These are phyloP conservation scores for Lactarius pseudohatsudake DNA, from an alignment of 768 basidiomycete species.

Conservation along the genomic window DNA sequence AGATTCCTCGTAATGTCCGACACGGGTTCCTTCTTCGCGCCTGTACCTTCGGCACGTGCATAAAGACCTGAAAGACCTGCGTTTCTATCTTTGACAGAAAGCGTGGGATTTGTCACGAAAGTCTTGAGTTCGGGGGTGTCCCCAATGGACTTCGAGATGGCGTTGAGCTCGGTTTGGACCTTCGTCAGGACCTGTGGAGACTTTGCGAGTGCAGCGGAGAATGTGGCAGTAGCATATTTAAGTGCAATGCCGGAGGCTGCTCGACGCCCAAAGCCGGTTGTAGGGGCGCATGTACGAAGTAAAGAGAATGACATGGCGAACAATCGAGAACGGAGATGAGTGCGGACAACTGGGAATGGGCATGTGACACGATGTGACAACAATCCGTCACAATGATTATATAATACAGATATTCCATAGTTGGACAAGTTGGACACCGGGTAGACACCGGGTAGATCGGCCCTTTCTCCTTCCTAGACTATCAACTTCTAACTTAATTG, in stretches of 20 bases:
- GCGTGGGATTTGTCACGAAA: conserved; percentile 89
- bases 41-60: conserved; percentile 59
- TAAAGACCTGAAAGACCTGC: conserved; percentile 68
- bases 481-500: neutral
- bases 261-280: conserved; percentile 59
- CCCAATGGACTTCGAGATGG: conserved; percentile 68
- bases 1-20: conserved; percentile 92
- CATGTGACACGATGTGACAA: neutral
- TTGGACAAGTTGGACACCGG: too few species aligned
- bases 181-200: conserved; percentile 80
- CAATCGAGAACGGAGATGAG: neutral
- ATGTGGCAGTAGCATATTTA: conserved; percentile 84
- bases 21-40: conserved; percentile 68
- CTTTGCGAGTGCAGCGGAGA: conserved; percentile 77
- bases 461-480: neutral
- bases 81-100: conserved; percentile 74
- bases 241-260: conserved; percentile 74
- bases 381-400: neutral
- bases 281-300: conserved; percentile 49
- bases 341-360: neutral
- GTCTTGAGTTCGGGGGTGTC: conserved; percentile 59
- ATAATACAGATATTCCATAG: neutral
- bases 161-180: conserved; percentile 80
- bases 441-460: too few species aligned
- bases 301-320: conserved; percentile 57